Evolutionary conservation across 108 stramenopile genomes (phyloP).

Genomic region (Poteriospumella lacustris): DNA sequence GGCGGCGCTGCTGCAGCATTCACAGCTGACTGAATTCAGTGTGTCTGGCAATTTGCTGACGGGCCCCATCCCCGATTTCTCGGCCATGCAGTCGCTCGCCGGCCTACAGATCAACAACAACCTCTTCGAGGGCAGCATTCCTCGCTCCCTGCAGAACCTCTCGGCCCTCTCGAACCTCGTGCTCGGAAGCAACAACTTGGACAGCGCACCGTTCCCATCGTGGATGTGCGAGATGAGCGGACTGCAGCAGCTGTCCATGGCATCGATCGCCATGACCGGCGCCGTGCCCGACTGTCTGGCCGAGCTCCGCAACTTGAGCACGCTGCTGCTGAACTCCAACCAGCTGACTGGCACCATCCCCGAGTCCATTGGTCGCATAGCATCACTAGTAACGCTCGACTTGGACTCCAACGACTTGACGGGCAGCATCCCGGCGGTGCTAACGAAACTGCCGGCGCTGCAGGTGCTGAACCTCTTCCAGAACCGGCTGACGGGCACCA

Average conservation of each 20-base stretch:
- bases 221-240: background rate
- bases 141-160: no score
- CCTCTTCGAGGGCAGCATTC: no score
- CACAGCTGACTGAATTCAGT: no score
- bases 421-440: background rate
- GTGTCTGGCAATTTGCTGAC: no score
- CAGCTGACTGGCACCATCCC: background rate
- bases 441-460: background rate
- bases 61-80: no score
- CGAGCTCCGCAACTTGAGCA: background rate
- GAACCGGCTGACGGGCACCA: background rate
- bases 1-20: no score
- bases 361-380: background rate
- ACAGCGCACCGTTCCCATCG: no score
- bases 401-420: background rate
- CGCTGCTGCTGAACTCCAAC: background rate
- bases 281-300: background rate
- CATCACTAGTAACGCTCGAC: background rate
- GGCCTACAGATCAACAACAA: no score
- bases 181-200: no score
- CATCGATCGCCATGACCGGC: background rate
- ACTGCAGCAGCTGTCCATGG: background rate
- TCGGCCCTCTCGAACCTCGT: no score
- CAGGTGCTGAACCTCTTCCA: background rate
- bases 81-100: no score